Conservation (phyloP, 208 protist genomes). For the Novymonas esmeraldas region DNA sequence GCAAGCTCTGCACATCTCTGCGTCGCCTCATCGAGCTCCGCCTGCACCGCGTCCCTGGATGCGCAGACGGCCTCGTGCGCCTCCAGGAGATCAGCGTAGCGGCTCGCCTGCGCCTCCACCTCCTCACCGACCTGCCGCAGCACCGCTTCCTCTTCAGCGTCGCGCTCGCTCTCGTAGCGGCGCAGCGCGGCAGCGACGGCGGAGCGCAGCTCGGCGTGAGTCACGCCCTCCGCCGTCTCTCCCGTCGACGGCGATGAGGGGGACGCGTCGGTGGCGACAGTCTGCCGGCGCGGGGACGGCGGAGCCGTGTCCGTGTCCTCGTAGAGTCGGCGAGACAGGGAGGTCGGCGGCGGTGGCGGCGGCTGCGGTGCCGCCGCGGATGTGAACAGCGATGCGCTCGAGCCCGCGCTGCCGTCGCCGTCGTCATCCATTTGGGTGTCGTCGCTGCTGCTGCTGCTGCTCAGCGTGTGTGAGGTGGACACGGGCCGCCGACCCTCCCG, state of each 20-base stretch:
- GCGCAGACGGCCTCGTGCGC: constrained; percentile 23
- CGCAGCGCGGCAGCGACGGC: constrained; percentile 40
- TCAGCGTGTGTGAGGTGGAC: too few species aligned
- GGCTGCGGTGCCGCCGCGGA: neutral
- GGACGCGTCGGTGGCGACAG: neutral
- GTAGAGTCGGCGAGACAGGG: constrained; percentile 43
- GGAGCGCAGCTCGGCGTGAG: constrained; percentile 40
- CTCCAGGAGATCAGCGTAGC: constrained; percentile 42
- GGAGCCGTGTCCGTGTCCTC: constrained; percentile 37
- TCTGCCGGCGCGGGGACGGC: neutral
- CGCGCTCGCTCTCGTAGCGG: constrained; percentile 60
- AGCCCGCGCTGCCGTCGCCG: neutral
- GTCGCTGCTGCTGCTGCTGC: neutral
- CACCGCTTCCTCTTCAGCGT: constrained; percentile 73
- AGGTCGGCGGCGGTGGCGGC: constrained; percentile 1
- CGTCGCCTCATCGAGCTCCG: constrained; percentile 25
- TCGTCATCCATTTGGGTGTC: neutral
- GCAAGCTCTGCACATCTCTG: constrained; percentile 29
- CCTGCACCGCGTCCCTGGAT: constrained; percentile 34
- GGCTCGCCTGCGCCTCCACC: constrained; percentile 56
- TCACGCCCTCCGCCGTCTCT: constrained; percentile 29
- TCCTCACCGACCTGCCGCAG: constrained; percentile 68
- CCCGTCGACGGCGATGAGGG: neutral
- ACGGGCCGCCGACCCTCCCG: too few species aligned
- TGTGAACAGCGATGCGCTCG: neutral